Conservation (phyloP, 805 yeast genomes). For the Ogataea parapolymorpha region DNA sequence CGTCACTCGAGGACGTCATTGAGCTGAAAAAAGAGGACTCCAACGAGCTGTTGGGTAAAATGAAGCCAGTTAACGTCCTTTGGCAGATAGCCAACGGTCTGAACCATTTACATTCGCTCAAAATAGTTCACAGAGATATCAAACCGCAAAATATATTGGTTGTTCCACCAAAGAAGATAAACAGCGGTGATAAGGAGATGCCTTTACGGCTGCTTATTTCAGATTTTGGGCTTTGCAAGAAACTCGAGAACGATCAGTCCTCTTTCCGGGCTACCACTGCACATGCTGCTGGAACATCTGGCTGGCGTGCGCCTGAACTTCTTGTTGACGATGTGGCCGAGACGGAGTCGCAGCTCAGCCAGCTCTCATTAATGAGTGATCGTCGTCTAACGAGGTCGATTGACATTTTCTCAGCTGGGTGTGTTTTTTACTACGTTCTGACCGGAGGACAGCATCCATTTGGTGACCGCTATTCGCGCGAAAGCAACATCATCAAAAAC, state of each 20-base stretch:
- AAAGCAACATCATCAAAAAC: conserved; percentile 79
- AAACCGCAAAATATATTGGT: conserved; percentile 93
- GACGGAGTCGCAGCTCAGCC: conserved; percentile 15
- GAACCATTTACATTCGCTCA: conserved; percentile 80
- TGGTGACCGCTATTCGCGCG: conserved; percentile 87
- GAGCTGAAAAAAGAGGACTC: conserved; percentile 45
- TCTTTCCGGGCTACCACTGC: conserved; percentile 91
- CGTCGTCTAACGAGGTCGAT: conserved; percentile 82
- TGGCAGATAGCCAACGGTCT: conserved; percentile 81
- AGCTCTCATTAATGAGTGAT: conserved; percentile 19
- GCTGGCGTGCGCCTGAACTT: conserved; percentile 98
- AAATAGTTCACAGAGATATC: conserved; percentile 91
- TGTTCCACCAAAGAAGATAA: conserved; percentile 57
- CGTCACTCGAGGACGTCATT: conserved; percentile 82
- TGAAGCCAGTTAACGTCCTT: conserved; percentile 54
- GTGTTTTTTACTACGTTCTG: conserved; percentile 84
- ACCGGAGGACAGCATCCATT: conserved; percentile 88
- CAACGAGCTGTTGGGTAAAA: conserved; percentile 35
- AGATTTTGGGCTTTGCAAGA: conserved; percentile 94
- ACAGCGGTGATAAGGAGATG: conserved; percentile 27
- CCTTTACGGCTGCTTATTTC: conserved; percentile 76
- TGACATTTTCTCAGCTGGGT: conserved; percentile 92
- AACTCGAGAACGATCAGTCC: conserved; percentile 86
- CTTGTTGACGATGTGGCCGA: conserved; percentile 40
- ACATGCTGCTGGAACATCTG: conserved; percentile 94